Evolutionary conservation across 768 basidiomycete genomes (phyloP).

Genomic region (Cubamyces lactineus): DNA sequence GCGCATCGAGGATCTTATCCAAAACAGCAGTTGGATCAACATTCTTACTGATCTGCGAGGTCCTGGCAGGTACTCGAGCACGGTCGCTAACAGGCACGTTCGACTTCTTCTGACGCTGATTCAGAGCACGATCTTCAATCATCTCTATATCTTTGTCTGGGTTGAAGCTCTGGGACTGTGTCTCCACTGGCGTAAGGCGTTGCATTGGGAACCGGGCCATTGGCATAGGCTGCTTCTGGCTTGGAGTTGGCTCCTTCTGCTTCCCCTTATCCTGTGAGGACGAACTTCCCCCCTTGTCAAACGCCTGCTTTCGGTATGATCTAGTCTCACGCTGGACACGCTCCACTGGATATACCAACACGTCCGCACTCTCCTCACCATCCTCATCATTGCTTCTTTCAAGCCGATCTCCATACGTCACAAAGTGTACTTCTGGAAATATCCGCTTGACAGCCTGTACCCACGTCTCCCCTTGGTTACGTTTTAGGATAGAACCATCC

Average conservation of each 20-base stretch:
- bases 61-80: background rate
- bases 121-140: conserved; percentile 5
- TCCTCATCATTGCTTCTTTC: background rate
- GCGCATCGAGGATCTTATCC: conserved; percentile 4
- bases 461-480: conserved; percentile 3
- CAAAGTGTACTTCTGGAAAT: background rate
- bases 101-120: conserved; percentile 7
- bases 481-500: conserved; percentile 6
- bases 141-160: conserved; percentile 9
- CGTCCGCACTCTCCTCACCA: background rate
- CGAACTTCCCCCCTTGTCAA: background rate
- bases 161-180: background rate
- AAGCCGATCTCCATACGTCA: background rate
- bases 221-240: background rate
- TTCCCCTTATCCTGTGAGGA: background rate
- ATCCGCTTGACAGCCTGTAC: conserved; percentile 8
- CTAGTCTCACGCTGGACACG: background rate
- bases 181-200: background rate
- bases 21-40: conserved; percentile 4
- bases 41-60: background rate
- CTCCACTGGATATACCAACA: background rate
- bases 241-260: background rate
- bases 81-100: background rate
- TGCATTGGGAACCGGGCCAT: conserved; percentile 2
- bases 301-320: background rate